Conservation (phyloP, 2,329 filamentous ascomycete species). For the Neodidymelliopsis sp. region DNA sequence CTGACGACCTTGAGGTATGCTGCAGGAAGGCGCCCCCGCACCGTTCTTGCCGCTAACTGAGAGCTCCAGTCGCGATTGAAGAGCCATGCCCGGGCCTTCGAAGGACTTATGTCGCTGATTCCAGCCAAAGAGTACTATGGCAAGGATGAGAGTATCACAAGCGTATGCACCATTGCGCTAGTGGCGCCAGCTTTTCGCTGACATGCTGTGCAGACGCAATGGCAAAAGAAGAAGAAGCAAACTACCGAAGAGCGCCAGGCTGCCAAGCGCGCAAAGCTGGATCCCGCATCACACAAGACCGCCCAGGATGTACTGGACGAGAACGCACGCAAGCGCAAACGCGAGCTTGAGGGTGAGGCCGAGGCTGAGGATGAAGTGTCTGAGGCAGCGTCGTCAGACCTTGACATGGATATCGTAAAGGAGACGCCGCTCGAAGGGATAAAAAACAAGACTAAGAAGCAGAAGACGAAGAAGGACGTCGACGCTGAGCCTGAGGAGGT, state of each 20-base stretch:
- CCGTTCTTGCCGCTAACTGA: constrained; percentile 38
- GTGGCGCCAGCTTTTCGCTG: constrained; percentile 18
- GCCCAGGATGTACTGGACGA: constrained; percentile 95
- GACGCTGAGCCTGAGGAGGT: constrained; percentile 27
- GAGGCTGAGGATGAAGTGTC: constrained; percentile 29
- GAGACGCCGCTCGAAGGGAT: constrained; percentile 50
- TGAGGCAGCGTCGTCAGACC: constrained; percentile 40
- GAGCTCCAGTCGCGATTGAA: constrained; percentile 59
- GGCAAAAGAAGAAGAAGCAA: constrained; percentile 96
- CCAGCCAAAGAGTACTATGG: constrained; percentile 92
- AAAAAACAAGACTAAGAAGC: constrained; percentile 53
- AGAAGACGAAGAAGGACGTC: constrained; percentile 51
- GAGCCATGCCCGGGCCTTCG: constrained; percentile 75
- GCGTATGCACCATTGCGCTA: constrained; percentile 64
- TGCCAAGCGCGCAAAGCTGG: constrained; percentile 83
- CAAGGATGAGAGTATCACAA: constrained; percentile 70
- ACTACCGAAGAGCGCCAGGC: constrained; percentile 76
- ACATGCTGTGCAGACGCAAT: constrained; percentile 74
- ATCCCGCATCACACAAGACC: constrained; percentile 88
- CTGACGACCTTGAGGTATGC: constrained; percentile 54
- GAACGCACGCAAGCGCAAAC: constrained; percentile 76
- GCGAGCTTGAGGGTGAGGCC: constrained; percentile 68
- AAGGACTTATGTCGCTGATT: constrained; percentile 85
- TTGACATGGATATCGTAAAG: constrained; percentile 45
- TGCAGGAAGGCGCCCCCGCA: constrained; percentile 28